phyloP scores from a whole-genome alignment of 2,329 filamentous ascomycete species.

The Proliferodiscus dingleyae region DNA sequence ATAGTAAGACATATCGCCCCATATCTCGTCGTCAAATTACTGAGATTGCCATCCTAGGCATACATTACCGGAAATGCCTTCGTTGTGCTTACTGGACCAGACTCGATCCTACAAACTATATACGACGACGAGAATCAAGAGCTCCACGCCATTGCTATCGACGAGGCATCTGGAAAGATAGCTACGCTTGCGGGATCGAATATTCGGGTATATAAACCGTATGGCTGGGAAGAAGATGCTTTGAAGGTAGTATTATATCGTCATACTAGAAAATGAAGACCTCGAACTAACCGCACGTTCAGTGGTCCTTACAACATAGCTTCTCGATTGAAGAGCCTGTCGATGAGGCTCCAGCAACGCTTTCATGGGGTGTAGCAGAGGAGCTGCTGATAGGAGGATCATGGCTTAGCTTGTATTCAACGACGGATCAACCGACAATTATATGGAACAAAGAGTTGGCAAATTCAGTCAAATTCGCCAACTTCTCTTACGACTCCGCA shows the following conservation, averaged over 20 bases:
- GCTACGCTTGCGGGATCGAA: conserved; percentile 63
- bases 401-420: conserved; percentile 63
- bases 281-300: conserved; percentile 20
- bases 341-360: conserved; percentile 41
- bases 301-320: conserved; percentile 62
- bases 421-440: conserved; percentile 43
- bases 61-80: conserved; percentile 90
- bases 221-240: conserved; percentile 63
- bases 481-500: conserved; percentile 79
- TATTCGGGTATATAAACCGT: conserved; percentile 75
- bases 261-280: conserved; percentile 1
- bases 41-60: conserved; percentile 45
- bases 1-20: conserved; percentile 50
- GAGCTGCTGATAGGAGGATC: conserved; percentile 77
- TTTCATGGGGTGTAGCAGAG: conserved; percentile 85
- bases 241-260: conserved; percentile 57
- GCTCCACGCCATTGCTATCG: conserved; percentile 73
- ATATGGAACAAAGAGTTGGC: conserved; percentile 75
- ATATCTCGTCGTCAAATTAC: neutral
- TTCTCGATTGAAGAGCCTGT: conserved; percentile 44
- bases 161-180: conserved; percentile 80
- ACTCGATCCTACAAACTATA: conserved; percentile 79
- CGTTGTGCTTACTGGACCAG: conserved; percentile 71
- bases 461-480: conserved; percentile 66
- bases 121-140: conserved; percentile 67